phyloP scores from a whole-genome alignment of 225 moss, liverwort and hornwort genomes.

The Climacium dendroides region DNA sequence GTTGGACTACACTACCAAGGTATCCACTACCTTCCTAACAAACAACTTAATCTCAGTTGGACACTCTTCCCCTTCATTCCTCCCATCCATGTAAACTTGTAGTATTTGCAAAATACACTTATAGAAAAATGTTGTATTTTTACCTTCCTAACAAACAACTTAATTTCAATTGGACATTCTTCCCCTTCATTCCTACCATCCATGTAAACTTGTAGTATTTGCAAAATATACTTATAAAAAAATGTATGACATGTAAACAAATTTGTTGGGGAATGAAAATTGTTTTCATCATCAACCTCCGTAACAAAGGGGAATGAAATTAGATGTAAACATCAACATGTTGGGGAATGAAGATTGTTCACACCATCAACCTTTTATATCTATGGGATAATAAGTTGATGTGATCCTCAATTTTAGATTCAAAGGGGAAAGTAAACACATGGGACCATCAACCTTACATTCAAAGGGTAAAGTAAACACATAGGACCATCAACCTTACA shows the following conservation, averaged over 20 bases:
- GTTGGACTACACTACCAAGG: background rate
- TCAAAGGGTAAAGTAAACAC: background rate
- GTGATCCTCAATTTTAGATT: background rate
- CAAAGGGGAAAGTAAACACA: too few relatives aligned
- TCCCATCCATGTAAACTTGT: background rate
- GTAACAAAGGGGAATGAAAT: background rate
- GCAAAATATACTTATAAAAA: too few relatives aligned
- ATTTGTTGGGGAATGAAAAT: background rate
- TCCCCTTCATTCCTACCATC: background rate
- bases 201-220: background rate
- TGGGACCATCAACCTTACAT: background rate
- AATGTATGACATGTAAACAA: background rate
- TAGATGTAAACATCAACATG: background rate
- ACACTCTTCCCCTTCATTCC: background rate
- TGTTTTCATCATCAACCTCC: background rate
- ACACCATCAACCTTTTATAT: background rate
- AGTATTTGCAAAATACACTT: background rate
- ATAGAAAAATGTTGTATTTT: too few relatives aligned
- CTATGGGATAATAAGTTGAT: background rate
- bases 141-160: background rate
- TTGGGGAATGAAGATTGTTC: too few relatives aligned
- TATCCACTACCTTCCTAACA: background rate
- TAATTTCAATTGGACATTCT: background rate
- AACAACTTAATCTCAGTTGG: background rate
- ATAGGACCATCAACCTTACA: background rate